Evolutionary conservation across 2,329 filamentous ascomycete species (phyloP), one percentile per base, ranked within the genome.

Genomic region (Knufia fluminis): DNA sequence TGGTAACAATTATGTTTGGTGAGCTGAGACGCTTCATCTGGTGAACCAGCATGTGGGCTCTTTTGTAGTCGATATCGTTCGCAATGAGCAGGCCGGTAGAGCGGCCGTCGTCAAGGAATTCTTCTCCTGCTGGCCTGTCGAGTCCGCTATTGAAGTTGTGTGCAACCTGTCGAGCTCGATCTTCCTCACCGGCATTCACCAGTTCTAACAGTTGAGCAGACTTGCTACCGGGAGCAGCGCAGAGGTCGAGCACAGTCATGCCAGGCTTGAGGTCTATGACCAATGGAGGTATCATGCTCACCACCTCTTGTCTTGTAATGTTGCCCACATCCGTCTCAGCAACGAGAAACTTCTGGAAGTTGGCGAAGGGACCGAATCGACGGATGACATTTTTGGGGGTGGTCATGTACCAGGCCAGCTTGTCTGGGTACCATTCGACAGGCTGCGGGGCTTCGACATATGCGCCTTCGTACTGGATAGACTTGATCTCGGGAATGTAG

Each of bases 231-330:
- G 92, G 92, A 1, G 92, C 92, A 52, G 92, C 92, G 69, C 92
- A 98, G 73, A 98, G 83, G 67, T 98, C 92, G 59, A 98, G 72
- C 8, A 96, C 90, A 1, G 84, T 85, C 83, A 96, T 94, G 47
- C 90, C 87, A 3, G 92, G 90, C 59, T 81, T 80, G 45, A 97
- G 76, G 62, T 97, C 90, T 74, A 98, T 85, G 60, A 97, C 75
- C 59, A 97, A 77, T 22, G 92, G 92, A 22, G 92, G 92, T 55
- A 98, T 97, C 92, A 98, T 98, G 72, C 88, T 95, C 62, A 98
- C 92, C 39, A 95, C 85, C 71, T 98, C 92, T 69, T 98, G 92
- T 61, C 92, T 82, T 68, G 86, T 95, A 62, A 98, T 97, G 67
- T 97, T 98, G 61, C 92, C 92, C 19, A 97, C 89, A 50, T 86